Base-by-base conservation (phyloP, 129 eudicot genomes). In the Chrysanthemum lavandulifolium region DNA sequence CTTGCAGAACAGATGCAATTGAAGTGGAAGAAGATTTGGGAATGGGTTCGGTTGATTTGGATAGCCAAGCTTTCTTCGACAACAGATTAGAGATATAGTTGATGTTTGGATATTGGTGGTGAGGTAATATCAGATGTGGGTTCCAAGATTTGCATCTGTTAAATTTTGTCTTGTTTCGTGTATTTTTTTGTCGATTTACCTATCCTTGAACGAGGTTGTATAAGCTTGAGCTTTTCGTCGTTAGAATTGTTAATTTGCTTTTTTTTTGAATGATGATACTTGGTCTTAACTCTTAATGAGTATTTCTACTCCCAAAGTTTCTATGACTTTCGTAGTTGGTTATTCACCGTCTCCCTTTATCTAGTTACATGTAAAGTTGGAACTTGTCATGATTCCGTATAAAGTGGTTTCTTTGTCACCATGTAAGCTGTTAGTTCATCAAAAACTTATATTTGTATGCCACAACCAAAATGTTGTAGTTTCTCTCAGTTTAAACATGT, bases 21-120 rank as follows among this genome's bases (percentile, higher is more conserved):
- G 94, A 85, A 63, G 88, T 16, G 6, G 93, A 68, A 68, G 90
- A 88, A 54, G 90, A 88, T 53, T 74, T 81, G 4, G 90, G 94
- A 15, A 88, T 88, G 94, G 82, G 94, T 19, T 84, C 85, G 9
- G 88, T 85, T 45, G 94, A 88, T 66, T 60, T 88, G 72, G 88
- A 88, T 21, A 85, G 86, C 74, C 45, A 83, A 18, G 59, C 78
- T 71, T 71, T 84, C 88, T 13, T 84, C 88, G 77, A 64, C 16
- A 74, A 55, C 45, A 71, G 83, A 84, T 23, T 76, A 76, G 75
- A 76, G 49, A 74, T 40, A 29, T 31, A 77, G 29, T 25, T 12
- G 52, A 48, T 73, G 69, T 50, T 40, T 48, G 48, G 69, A 47
- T n/a, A 60, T 47, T 23, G 25, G 48, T 49, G 60, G 52, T 60